These are phyloP conservation scores for Vitis labrusca DNA, from an alignment of 164 flowering plant species.

Conservation along the genomic window DNA sequence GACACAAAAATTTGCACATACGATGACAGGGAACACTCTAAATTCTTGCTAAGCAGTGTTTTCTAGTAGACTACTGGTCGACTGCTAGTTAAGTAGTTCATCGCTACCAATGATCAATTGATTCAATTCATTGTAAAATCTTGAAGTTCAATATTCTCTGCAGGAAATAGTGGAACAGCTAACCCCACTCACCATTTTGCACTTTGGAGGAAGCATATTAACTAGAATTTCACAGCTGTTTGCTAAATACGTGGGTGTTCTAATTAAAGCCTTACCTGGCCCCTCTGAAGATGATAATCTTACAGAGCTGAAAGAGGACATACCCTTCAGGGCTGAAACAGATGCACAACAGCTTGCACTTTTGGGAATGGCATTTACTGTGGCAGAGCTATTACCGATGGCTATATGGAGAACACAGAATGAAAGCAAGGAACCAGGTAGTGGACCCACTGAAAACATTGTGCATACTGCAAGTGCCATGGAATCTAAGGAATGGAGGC, in stretches of 20 bases:
- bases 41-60: too few species aligned
- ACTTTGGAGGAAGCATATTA: slow-evolving; percentile 78
- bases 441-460: slow-evolving; percentile 37
- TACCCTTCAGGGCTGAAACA: slow-evolving; percentile 78
- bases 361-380: slow-evolving; percentile 80
- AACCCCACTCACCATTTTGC: slow-evolving; percentile 58
- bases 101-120: not conserved
- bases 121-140: not conserved
- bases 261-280: slow-evolving; percentile 71
- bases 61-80: too few species aligned
- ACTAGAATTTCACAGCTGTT: slow-evolving; percentile 68
- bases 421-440: slow-evolving; percentile 44
- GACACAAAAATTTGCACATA: too few species aligned
- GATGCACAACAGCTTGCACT: slow-evolving; percentile 97
- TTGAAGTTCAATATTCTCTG: slow-evolving; percentile 18
- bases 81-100: not conserved
- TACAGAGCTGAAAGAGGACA: slow-evolving; percentile 57
- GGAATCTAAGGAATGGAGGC: slow-evolving; percentile 91
- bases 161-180: slow-evolving; percentile 85
- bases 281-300: slow-evolving; percentile 87
- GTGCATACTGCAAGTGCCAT: slow-evolving; percentile 31
- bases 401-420: slow-evolving; percentile 53
- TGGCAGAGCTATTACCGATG: slow-evolving; percentile 77
- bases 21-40: too few species aligned
- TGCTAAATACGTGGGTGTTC: slow-evolving; percentile 72